Percentiles rank a stretch among this genome's conserved stretches.
Evolutionary conservation across 305 asterid species (phyloP).

Genomic region (Fraxinus ornus): DNA sequence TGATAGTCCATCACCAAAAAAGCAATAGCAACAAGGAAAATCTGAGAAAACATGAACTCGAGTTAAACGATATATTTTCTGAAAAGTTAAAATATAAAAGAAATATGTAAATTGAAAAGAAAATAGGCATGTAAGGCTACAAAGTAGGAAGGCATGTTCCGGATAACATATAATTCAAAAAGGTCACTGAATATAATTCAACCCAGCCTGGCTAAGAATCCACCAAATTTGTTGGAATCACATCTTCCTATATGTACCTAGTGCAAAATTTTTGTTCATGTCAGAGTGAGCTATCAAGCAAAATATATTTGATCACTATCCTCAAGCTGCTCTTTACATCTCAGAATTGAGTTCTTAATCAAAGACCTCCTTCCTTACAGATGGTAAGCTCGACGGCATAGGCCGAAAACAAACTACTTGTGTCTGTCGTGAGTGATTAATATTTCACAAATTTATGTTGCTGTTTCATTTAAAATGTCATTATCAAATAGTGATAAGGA

Average conservation of each 20-base stretch:
- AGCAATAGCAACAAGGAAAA: slow-evolving; percentile 78
- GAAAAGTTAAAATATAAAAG: background rate
- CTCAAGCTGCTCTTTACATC: background rate
- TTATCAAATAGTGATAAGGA: background rate
- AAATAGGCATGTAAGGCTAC: slow-evolving; percentile 11
- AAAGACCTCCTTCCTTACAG: background rate
- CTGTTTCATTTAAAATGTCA: background rate
- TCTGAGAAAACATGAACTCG: slow-evolving; percentile 43
- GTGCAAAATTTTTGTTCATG: background rate
- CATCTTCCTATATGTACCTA: background rate
- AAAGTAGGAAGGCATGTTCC: slow-evolving; percentile 6
- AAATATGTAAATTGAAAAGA: slow-evolving; percentile 16
- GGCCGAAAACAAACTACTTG: background rate
- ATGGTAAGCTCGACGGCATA: background rate
- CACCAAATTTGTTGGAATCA: background rate
- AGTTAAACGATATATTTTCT: slow-evolving; percentile 21
- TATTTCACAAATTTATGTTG: background rate
- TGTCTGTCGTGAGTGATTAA: background rate
- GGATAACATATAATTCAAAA: background rate
- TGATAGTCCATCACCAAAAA: slow-evolving; percentile 81
- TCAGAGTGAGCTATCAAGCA: background rate
- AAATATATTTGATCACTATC: background rate
- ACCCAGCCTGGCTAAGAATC: slow-evolving; percentile 1
- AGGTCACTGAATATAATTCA: background rate
- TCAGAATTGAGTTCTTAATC: background rate